Evolutionary conservation across 192 early-diverging fungal species (phyloP).

Genomic region (Coemansia erecta): DNA sequence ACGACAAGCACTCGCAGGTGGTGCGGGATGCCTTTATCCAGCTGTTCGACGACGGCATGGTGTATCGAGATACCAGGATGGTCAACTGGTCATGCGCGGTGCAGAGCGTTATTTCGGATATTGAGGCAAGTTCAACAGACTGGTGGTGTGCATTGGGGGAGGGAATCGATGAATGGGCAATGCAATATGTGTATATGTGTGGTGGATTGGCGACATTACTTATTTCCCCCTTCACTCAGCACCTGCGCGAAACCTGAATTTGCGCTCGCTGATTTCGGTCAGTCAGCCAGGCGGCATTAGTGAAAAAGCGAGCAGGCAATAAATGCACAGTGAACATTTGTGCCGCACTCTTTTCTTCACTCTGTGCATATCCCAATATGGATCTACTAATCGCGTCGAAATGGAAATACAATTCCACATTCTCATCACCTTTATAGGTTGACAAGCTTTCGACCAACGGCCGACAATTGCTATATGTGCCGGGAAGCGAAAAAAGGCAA

Average conservation of each 20-base stretch:
- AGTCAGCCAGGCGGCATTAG: too few relatives aligned
- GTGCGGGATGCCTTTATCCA: constrained; percentile 90
- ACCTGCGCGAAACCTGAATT: too few relatives aligned
- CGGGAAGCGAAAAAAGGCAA: constrained; percentile 71
- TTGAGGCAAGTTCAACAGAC: constrained; percentile 61
- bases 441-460: constrained; percentile 80
- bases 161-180: too few relatives aligned
- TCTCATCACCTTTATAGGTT: constrained; percentile 45
- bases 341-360: not conserved
- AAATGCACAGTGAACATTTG: not conserved
- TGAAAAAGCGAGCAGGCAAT: too few relatives aligned
- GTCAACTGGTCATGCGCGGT: constrained; percentile 96
- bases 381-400: not conserved
- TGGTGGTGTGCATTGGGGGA: too few relatives aligned
- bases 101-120: constrained; percentile 93
- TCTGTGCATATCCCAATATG: not conserved
- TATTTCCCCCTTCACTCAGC: too few relatives aligned
- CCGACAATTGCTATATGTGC: constrained; percentile 66
- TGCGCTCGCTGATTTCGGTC: too few relatives aligned
- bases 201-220: too few relatives aligned
- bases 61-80: constrained; percentile 88
- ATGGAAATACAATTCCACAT: not conserved
- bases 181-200: too few relatives aligned
- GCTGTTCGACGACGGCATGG: constrained; percentile 81
- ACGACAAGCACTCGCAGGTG: constrained; percentile 64